A percentile compares a stretch with the other conserved stretches of the same genome.
Conservation (phyloP, 208 protist species). For the Trichomonas gallinae region DNA sequence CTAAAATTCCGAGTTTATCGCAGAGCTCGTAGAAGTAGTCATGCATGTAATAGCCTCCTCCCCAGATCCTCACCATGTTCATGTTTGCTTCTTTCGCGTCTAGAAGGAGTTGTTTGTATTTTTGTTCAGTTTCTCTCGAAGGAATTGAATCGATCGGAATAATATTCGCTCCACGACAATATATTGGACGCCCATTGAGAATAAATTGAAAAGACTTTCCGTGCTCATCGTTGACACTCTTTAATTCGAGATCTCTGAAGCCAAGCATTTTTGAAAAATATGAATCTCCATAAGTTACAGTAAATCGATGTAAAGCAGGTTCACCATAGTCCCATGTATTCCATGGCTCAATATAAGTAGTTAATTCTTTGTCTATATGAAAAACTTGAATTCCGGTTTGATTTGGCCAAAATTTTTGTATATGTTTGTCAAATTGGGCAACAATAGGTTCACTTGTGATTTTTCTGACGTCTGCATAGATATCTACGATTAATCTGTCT, state of each 20-base stretch:
- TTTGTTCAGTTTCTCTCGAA: constrained; percentile 22
- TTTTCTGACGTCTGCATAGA: neutral
- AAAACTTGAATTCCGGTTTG: neutral
- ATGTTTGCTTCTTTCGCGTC: constrained; percentile 36
- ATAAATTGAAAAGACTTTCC: constrained; percentile 41
- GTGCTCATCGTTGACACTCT: neutral
- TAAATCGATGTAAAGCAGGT: neutral
- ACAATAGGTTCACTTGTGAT: neutral
- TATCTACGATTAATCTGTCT: neutral
- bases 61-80: constrained; percentile 58
- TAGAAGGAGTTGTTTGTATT: constrained; percentile 28
- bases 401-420: neutral
- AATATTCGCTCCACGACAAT: constrained; percentile 50
- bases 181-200: constrained; percentile 45
- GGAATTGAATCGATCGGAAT: constrained; percentile 48
- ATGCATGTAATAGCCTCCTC: constrained; percentile 53
- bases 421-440: neutral
- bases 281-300: neutral
- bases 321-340: neutral
- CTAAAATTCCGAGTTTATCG: constrained; percentile 50
- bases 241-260: constrained; percentile 15
- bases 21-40: constrained; percentile 53
- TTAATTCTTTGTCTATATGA: neutral
- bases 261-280: neutral
- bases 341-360: neutral